These are phyloP conservation scores for Ascobolus immersus DNA, from an alignment of 495 filamentous ascomycete genomes.

Conservation along the genomic window DNA sequence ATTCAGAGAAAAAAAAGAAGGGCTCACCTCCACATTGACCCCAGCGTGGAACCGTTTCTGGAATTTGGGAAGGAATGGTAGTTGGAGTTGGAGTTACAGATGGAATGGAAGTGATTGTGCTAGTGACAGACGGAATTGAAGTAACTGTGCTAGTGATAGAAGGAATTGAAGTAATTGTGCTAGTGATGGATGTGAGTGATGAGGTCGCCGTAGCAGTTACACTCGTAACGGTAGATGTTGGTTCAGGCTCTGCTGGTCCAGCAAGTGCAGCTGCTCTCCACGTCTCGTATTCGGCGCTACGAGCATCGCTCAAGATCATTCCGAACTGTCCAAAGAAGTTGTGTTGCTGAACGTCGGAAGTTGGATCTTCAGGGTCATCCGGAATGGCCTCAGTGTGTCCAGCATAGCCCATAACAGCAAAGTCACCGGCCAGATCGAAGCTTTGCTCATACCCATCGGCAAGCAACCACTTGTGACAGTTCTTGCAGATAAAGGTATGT, in stretches of 20 bases:
- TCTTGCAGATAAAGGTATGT: slow-evolving; percentile 35
- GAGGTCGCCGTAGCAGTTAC: background rate
- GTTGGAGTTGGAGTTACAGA: slow-evolving; percentile 23
- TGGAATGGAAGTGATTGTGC: slow-evolving; percentile 17
- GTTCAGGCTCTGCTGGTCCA: slow-evolving; percentile 16
- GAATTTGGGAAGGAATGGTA: too few species aligned
- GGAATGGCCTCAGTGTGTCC: too few species aligned
- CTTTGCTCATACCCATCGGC: too few species aligned
- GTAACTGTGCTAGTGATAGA: slow-evolving; percentile 23
- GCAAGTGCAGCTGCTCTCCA: slow-evolving; percentile 24
- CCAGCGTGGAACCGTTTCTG: too few species aligned
- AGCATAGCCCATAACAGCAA: slow-evolving; percentile 23
- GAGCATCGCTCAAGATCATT: slow-evolving; percentile 19
- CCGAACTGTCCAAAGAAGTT: slow-evolving; percentile 23
- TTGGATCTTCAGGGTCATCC: slow-evolving; percentile 14
- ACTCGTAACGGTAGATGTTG: slow-evolving; percentile 18
- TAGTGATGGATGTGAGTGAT: too few species aligned
- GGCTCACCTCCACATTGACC: too few species aligned
- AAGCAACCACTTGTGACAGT: slow-evolving; percentile 36
- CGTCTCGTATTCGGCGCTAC: slow-evolving; percentile 21
- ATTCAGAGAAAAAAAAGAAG: too few species aligned
- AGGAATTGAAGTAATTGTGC: slow-evolving; percentile 17
- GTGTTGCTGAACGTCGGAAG: slow-evolving; percentile 20
- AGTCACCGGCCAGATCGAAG: slow-evolving; percentile 21
- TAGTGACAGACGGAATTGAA: too few species aligned